These are phyloP conservation scores for Dillenia suffruticosa DNA, from an alignment of 164 flowering plant genomes.

Conservation along the genomic window DNA sequence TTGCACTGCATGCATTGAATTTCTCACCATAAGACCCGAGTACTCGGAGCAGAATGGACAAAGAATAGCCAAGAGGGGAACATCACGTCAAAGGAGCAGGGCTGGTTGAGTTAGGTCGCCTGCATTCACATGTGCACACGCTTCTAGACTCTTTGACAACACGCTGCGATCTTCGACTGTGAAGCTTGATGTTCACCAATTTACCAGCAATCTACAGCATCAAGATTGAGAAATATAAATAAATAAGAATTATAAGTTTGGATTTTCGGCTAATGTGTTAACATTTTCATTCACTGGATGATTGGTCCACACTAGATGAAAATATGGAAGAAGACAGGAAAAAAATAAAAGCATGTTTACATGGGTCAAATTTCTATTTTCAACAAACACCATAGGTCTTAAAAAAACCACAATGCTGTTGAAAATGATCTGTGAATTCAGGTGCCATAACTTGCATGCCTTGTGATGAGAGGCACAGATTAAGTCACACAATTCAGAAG, in stretches of 20 bases:
- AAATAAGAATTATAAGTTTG: neutral
- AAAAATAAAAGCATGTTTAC: neutral
- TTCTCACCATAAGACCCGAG: too few relatives aligned
- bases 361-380: neutral
- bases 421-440: too few relatives aligned
- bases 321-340: neutral
- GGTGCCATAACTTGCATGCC: too few relatives aligned
- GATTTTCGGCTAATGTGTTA: neutral
- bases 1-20: too few relatives aligned
- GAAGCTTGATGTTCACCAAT: slow-evolving; percentile 82
- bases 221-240: neutral
- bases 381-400: neutral
- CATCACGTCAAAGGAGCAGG: slow-evolving; percentile 12
- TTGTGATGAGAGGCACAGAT: too few relatives aligned
- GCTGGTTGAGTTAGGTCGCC: slow-evolving; percentile 37
- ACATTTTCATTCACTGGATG: neutral
- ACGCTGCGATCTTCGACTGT: slow-evolving; percentile 69
- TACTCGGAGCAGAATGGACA: too few relatives aligned
- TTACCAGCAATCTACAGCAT: slow-evolving; percentile 80
- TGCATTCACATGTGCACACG: slow-evolving; percentile 75
- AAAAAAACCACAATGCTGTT: too few relatives aligned
- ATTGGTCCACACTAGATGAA: neutral
- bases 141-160: slow-evolving; percentile 78
- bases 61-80: neutral
- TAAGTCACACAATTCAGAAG: too few relatives aligned